Evolutionary conservation across 192 early-diverging fungal species (phyloP).

Genomic region (Lobosporangium transversale): DNA sequence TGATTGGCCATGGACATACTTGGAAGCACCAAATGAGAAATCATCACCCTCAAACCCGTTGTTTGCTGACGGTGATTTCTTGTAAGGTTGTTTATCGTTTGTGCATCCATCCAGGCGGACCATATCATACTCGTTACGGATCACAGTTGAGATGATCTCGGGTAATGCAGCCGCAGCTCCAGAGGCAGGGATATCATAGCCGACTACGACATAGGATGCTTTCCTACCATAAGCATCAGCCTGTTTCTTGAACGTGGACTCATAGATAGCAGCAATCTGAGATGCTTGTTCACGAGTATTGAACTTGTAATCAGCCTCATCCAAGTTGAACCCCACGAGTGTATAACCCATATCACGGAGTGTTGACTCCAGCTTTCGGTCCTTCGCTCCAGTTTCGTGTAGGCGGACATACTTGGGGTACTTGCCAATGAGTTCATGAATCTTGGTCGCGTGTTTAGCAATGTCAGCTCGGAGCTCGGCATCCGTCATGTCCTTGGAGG

Average conservation of each 20-base stretch:
- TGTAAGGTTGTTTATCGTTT: conserved; percentile 60
- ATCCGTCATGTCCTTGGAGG: conserved; percentile 53
- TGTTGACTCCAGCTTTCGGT: conserved; percentile 54
- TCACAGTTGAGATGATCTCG: conserved; percentile 52
- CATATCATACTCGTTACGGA: conserved; percentile 60
- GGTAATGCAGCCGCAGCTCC: conserved; percentile 58
- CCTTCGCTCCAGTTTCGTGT: conserved; percentile 54
- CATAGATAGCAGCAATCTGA: conserved; percentile 55
- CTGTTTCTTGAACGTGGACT: conserved; percentile 54
- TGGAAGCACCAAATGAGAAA: conserved; percentile 54
- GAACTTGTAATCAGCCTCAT: conserved; percentile 60
- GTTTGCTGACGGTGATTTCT: conserved; percentile 42
- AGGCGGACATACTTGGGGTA: conserved; percentile 62
- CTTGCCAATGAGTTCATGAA: conserved; percentile 58
- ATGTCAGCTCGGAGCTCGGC: conserved; percentile 56
- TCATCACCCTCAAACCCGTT: conserved; percentile 56
- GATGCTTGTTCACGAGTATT: conserved; percentile 52
- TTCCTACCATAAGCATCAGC: conserved; percentile 59
- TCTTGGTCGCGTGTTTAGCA: conserved; percentile 55
- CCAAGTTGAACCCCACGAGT: conserved; percentile 60
- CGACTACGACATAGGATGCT: conserved; percentile 55
- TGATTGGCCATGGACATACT: conserved; percentile 57
- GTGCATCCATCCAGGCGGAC: conserved; percentile 62
- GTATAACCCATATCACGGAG: conserved; percentile 57
- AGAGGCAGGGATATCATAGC: conserved; percentile 63